Evolutionary conservation across 371 early-diverging fungal species (phyloP), one percentile per base, ranked within the genome.

Genomic region (Dinochytrium kinnereticum): DNA sequence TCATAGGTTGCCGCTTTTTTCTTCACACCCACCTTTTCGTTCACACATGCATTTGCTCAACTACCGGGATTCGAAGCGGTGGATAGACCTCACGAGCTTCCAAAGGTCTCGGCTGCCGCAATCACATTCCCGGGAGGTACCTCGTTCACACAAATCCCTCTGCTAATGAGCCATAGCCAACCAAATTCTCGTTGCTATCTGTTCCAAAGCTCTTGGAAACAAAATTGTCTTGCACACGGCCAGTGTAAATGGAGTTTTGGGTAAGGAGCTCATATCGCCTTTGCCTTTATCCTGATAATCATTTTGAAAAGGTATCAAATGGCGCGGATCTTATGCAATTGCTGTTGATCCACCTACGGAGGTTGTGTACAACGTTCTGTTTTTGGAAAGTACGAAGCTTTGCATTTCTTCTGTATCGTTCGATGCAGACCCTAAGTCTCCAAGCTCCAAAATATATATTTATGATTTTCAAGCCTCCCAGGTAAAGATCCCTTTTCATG

Each of bases 1-100:
- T 37, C 15, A 7, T 61, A 61, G 61, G 34, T 61, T 33, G 61
- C 36, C 5, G 61, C 61, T 34, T 61, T 61, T 61, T 61, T 61
- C 34, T 61, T 61, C 36, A 34, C 17, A 34, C 15, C 30, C 34
- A 61, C 30, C 24, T 61, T 34, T 37, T 21, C 61, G 3, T 61
- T 13, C 36, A 10, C 28, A 33, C 37, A 34, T 15, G 36, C 13
- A 7, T 61, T 61, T 24, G 24, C 61, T 3, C 61, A 61, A 24
- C 31, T 61, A 10, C 61, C 61, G 2, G 24, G 7, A 3, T 61
- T 61, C 36, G 61, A 61, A 10, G 17, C 26, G 34, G 7, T 34
- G 31, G 61, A 34, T 37, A 13, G 36, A 33, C 30, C 30, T 10
- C 24, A 55, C 13, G 61, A 61, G 36, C 7, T 2, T 24, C 61